A percentile compares a stretch with the other conserved stretches of the same genome.
phyloP scores from a whole-genome alignment of 441 rosid genomes.

The Brassica balearica region DNA sequence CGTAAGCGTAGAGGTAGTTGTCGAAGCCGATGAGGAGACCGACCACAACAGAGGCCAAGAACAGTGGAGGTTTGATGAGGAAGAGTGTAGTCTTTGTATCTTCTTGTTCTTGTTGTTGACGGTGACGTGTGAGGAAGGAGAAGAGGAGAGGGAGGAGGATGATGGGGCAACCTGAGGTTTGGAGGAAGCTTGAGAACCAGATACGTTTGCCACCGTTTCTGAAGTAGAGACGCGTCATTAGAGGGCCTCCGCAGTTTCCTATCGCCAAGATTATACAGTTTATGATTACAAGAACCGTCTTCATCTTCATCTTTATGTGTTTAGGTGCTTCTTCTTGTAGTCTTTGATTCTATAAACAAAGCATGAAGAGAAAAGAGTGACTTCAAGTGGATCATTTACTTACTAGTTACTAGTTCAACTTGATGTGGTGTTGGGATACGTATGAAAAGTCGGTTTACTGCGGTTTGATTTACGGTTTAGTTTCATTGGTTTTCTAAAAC shows the following conservation, averaged over 20 bases:
- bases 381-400: not conserved
- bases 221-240: conserved; percentile 71
- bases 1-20: conserved; percentile 56
- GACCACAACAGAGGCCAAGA: conserved; percentile 41
- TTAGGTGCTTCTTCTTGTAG: not conserved
- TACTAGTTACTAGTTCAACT: not conserved
- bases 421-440: not conserved
- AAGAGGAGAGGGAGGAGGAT: conserved; percentile 54
- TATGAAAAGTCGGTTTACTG: not conserved
- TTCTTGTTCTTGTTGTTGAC: not conserved
- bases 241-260: conserved; percentile 69
- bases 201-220: conserved; percentile 65
- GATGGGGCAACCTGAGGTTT: conserved; percentile 62
- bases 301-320: conserved; percentile 39
- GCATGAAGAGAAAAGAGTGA: not conserved
- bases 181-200: conserved; percentile 76
- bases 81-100: conserved; percentile 8
- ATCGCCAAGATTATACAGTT: conserved; percentile 54
- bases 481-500: not conserved
- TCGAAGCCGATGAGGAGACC: conserved; percentile 59
- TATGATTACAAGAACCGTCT: conserved; percentile 45
- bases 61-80: conserved; percentile 45
- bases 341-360: not conserved
- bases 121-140: conserved; percentile 36
- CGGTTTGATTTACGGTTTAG: conserved; percentile 2